Evolutionary conservation across 768 basidiomycete species (phyloP), one percentile per base, ranked within the genome.

Genomic region (Russula lepida): DNA sequence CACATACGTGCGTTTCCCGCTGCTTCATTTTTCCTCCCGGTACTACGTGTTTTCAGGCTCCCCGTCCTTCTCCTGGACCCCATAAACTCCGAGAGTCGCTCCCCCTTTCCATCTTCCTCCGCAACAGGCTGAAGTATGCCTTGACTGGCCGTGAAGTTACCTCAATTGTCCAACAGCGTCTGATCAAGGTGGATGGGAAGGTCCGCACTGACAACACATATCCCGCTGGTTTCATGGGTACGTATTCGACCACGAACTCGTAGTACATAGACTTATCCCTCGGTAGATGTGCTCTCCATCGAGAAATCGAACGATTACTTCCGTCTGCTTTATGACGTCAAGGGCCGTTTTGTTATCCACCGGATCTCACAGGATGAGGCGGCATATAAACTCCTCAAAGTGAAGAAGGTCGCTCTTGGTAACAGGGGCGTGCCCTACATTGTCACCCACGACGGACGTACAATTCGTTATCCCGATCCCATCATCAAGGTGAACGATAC

Each of bases 291-390:
- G 66, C 83, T 99, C 74, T 85, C 92, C 63, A 90, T 99, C 65
- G 95, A 99, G 77, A 95, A 97, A 76, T 98, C 95, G 27, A 91
- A 88, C 77, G 97, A 99, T 77, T 88, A 98, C 81, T 99, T 98
- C 88, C 95, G 97, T 76, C 84, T 98, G 63, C 82, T 99, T 46
- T 98, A 98, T 82, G 97, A 98, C 74, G 87, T 98, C 77, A 99
- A 99, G 81, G 97, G 97, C 68, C 97, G 97, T 68, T 99, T 99
- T 82, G 90, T 94, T 68, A 95, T 98, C 74, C 97, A 99, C 82
- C 92, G 97, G 70, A 98, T 99, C 83, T 94, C 94, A 57, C 83
- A 89, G 44, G 97, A 98, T 78, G 97, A 99, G 76, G 93, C 95
- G 52, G 79, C 81, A 69, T 98, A 93, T 85, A 98, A 98, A 78